Conservation (phyloP, 1,284 basidiomycete genomes). For the Leccinum holopus region DNA sequence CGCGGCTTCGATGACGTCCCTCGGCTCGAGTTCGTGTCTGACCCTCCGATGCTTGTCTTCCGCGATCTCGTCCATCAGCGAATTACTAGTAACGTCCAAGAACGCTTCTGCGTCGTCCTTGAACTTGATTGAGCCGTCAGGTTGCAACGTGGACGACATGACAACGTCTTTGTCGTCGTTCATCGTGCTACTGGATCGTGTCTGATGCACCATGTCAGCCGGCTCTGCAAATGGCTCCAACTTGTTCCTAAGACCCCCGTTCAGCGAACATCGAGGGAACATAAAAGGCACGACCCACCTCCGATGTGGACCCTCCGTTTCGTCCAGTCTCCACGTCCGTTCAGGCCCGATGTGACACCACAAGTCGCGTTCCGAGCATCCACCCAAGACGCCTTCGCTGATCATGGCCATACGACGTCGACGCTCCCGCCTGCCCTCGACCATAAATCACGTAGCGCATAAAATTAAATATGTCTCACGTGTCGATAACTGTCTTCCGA, state of each 20-base stretch:
- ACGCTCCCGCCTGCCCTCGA: constrained; percentile 56
- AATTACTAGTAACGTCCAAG: constrained; percentile 26
- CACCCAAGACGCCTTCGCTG: constrained; percentile 55
- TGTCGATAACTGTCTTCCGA: constrained; percentile 67
- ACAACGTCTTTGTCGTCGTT: constrained; percentile 16
- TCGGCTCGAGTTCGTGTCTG: constrained; percentile 83
- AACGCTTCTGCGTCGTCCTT: constrained; percentile 18
- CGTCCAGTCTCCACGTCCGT: constrained; percentile 75
- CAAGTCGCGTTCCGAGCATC: constrained; percentile 73
- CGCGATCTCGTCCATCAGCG: constrained; percentile 66
- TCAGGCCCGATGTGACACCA: constrained; percentile 62
- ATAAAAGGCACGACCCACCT: constrained; percentile 46
- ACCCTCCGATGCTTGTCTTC: constrained; percentile 79
- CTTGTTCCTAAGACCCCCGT: constrained; percentile 55
- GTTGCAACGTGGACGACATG: constrained; percentile 17
- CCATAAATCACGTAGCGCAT: constrained; percentile 6
- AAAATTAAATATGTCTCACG: constrained; percentile 40
- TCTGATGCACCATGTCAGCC: neutral
- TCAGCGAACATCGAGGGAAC: neutral
- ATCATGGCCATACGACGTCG: constrained; percentile 63
- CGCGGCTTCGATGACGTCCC: constrained; percentile 91
- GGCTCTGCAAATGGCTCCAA: constrained; percentile 59
- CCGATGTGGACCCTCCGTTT: constrained; percentile 85
- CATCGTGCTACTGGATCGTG: neutral
- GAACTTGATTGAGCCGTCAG: constrained; percentile 14